Conservation (phyloP, 163 green algal genomes). For the Scenedesmus sp. region DNA sequence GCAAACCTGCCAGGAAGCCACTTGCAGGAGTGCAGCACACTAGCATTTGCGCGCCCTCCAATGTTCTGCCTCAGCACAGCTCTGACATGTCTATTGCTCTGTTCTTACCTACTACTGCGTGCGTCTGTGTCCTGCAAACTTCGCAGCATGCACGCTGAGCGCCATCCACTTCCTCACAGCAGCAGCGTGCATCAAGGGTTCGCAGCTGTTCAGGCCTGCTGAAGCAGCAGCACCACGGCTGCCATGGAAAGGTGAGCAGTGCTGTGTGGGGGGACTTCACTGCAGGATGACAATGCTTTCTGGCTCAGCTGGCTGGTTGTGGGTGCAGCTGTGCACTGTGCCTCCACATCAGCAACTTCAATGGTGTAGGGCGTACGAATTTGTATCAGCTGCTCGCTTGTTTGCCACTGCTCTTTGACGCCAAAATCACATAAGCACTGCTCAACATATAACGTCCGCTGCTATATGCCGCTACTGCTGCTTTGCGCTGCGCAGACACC, state of each 20-base stretch:
- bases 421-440: not conserved
- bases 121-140: not conserved
- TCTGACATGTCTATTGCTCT: not conserved
- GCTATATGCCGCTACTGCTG: not conserved
- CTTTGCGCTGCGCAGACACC: slow-evolving; percentile 68
- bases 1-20: not conserved
- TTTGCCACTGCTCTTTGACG: no score
- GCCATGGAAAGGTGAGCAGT: slow-evolving; percentile 35
- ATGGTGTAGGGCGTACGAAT: no score
- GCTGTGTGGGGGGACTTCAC: not conserved
- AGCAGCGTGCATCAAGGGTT: not conserved
- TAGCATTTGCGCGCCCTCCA: not conserved
- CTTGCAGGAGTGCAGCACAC: not conserved
- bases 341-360: no score
- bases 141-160: slow-evolving; percentile 37
- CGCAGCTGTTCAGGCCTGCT: not conserved
- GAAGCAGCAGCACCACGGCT: not conserved
- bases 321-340: no score
- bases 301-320: no score
- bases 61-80: not conserved
- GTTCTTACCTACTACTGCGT: not conserved
- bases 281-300: no score
- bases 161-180: slow-evolving; percentile 58
- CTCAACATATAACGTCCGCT: not conserved
- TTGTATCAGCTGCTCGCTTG: no score